phyloP scores from a whole-genome alignment of 257 asterid genomes.

The Solanum sejunctum region DNA sequence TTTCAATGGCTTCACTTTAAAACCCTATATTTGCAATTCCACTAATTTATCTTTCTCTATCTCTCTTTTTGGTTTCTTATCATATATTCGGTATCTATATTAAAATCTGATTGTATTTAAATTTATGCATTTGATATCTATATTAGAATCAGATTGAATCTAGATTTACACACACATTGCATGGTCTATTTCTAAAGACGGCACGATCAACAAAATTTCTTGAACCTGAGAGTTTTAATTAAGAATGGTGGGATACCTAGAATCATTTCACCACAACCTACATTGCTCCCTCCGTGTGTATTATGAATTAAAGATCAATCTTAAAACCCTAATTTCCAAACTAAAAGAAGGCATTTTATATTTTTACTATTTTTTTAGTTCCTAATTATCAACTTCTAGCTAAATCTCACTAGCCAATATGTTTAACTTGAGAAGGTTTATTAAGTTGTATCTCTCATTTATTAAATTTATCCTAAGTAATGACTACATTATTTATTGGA shows the following conservation, averaged over 20 bases:
- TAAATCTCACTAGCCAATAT: not conserved
- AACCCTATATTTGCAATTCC: not conserved
- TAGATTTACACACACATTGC: not conserved
- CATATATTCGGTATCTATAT: too few relatives aligned
- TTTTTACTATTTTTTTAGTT: not conserved
- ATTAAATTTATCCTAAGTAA: not conserved
- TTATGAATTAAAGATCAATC: not conserved
- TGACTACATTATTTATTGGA: not conserved
- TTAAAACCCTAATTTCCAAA: not conserved
- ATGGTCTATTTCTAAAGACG: accelerated
- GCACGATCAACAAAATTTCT: accelerated
- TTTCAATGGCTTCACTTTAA: not conserved
- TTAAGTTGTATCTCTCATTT: not conserved
- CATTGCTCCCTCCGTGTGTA: not conserved
- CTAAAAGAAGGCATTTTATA: not conserved
- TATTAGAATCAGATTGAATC: not conserved
- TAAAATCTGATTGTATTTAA: not conserved
- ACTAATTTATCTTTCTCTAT: not conserved
- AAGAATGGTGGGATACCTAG: not conserved
- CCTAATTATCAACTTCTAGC: not conserved
- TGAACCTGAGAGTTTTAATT: accelerated
- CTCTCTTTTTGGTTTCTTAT: not conserved
- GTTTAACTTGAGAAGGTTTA: not conserved
- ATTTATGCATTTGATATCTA: not conserved
- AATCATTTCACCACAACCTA: not conserved